A percentile compares a stretch with the other conserved stretches of the same genome.
phyloP scores from a whole-genome alignment of 1,284 basidiomycete genomes.

The Malassezia arunalokei region DNA sequence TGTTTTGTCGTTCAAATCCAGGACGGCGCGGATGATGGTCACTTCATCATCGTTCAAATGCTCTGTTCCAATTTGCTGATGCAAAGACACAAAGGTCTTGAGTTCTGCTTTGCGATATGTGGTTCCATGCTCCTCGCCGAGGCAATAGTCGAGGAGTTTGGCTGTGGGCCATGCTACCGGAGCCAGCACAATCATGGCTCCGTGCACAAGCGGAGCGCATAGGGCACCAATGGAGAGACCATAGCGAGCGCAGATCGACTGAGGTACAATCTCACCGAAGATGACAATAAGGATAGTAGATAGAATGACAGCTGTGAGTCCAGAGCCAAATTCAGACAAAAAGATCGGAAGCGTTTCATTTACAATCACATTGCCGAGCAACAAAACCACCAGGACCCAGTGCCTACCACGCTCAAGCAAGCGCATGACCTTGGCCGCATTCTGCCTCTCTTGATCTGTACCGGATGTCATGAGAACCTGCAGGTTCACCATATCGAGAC shows the following conservation, averaged over 20 bases:
- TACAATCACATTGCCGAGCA: slow-evolving; percentile 71
- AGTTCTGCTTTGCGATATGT: slow-evolving; percentile 53
- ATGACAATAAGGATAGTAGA: slow-evolving; percentile 48
- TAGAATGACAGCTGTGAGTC: slow-evolving; percentile 33
- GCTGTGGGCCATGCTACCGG: slow-evolving; percentile 49
- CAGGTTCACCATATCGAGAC: slow-evolving; percentile 80
- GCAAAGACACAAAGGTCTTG: slow-evolving; percentile 67
- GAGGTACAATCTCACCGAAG: slow-evolving; percentile 48
- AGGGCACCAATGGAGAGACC: slow-evolving; percentile 82
- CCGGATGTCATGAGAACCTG: slow-evolving; percentile 72
- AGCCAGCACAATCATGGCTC: slow-evolving; percentile 48
- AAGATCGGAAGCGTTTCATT: slow-evolving; percentile 49
- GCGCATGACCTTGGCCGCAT: slow-evolving; percentile 49
- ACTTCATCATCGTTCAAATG: slow-evolving; percentile 67
- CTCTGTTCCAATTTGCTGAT: slow-evolving; percentile 70
- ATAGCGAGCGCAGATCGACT: slow-evolving; percentile 67
- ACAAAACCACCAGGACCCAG: slow-evolving; percentile 76
- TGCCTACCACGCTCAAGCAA: slow-evolving; percentile 71
- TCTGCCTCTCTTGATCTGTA: slow-evolving; percentile 52
- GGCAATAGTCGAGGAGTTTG: slow-evolving; percentile 47
- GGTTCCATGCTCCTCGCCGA: slow-evolving; percentile 49
- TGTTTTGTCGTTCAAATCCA: slow-evolving; percentile 51
- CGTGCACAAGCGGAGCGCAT: slow-evolving; percentile 59
- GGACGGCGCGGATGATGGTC: slow-evolving; percentile 53
- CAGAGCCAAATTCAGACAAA: slow-evolving; percentile 42